Conservation (phyloP, 2,329 filamentous ascomycete genomes). For the Sphaerulina musiva region DNA sequence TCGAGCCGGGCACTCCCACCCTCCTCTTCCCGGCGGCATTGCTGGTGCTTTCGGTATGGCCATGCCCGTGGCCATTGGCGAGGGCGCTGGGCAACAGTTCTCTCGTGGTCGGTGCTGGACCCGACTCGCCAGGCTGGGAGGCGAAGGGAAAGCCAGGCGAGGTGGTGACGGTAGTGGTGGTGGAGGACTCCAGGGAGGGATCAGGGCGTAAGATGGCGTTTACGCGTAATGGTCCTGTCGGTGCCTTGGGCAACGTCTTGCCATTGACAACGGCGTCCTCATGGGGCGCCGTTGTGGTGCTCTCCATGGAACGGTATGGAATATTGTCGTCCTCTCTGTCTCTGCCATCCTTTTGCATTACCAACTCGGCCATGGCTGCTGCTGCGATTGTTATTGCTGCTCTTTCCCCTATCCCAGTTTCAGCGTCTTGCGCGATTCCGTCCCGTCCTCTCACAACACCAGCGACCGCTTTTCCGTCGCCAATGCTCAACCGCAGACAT, state of each 20-base stretch:
- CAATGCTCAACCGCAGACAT: neutral
- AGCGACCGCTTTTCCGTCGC: too few relatives aligned
- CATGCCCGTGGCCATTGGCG: neutral
- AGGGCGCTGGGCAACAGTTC: slow-evolving; percentile 7
- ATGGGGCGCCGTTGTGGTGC: neutral
- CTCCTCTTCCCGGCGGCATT: neutral
- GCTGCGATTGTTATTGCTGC: neutral
- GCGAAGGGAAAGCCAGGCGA: slow-evolving; percentile 22
- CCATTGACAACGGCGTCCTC: slow-evolving; percentile 10
- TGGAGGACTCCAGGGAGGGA: slow-evolving; percentile 9
- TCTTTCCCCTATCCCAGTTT: neutral
- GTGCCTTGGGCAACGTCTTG: slow-evolving; percentile 7
- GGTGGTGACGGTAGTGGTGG: neutral
- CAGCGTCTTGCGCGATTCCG: neutral
- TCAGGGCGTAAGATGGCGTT: neutral
- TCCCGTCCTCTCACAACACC: neutral
- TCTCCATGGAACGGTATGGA: neutral
- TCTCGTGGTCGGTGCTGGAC: slow-evolving; percentile 20
- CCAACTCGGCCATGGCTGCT: slow-evolving; percentile 1
- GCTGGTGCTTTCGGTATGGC: neutral
- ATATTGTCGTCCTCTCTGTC: neutral
- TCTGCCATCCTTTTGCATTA: neutral
- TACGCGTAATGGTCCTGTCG: slow-evolving; percentile 7
- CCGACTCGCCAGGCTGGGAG: slow-evolving; percentile 17
- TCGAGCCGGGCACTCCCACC: slow-evolving; percentile 3